These are phyloP conservation scores for Phytophthora sp. DNA, from an alignment of 352 stramenopile species.

Conservation along the genomic window DNA sequence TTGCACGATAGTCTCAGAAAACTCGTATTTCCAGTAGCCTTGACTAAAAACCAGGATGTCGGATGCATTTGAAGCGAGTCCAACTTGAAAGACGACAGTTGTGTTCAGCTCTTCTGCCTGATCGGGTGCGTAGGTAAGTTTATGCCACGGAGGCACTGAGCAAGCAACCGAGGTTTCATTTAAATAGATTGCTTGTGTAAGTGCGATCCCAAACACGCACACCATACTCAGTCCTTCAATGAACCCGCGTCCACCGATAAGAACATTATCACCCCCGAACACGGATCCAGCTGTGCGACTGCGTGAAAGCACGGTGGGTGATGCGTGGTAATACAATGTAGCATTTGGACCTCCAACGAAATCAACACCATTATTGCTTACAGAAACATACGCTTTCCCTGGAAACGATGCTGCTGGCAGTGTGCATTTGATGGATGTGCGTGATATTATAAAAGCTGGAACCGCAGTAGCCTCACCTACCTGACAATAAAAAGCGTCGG, in stretches of 20 bases:
- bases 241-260: conserved; percentile 29
- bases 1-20: conserved; percentile 2
- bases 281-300: conserved; percentile 29
- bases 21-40: no score
- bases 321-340: conserved; percentile 23
- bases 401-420: conserved; percentile 21
- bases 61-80: no score
- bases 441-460: conserved; percentile 25
- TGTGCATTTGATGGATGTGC: conserved; percentile 34
- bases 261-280: conserved; percentile 34
- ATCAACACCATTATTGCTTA: conserved; percentile 52
- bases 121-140: background rate
- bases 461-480: conserved; percentile 33
- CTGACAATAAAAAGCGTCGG: conserved; percentile 31
- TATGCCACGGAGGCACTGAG: conserved; percentile 29
- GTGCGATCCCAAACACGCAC: conserved; percentile 27
- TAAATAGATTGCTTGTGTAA: conserved; percentile 12
- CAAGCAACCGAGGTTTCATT: conserved; percentile 22
- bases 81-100: conserved; percentile 1
- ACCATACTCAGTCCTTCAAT: conserved; percentile 18
- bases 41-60: no score
- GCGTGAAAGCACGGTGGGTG: conserved; percentile 6
- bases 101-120: background rate
- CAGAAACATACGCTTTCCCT: conserved; percentile 18
- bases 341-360: conserved; percentile 27